Evolutionary conservation across 495 filamentous ascomycete genomes (phyloP).

Genomic region (Penicillium macrosclerotiorum): DNA sequence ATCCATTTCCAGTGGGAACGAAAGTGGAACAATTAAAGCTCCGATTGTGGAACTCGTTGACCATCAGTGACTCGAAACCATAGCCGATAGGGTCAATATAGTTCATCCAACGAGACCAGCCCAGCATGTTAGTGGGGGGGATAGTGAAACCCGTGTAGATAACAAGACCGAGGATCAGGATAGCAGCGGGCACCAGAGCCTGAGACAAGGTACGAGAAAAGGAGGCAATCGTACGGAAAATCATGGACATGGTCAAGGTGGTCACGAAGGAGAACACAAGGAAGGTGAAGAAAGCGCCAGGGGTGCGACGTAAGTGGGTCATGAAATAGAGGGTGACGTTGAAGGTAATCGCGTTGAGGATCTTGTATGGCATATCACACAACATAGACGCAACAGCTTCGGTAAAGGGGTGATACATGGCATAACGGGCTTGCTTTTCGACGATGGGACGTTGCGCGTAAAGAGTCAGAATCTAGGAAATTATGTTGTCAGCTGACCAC

Average conservation of each 20-base stretch:
- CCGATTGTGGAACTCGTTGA: slow-evolving; percentile 61
- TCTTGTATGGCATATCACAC: slow-evolving; percentile 60
- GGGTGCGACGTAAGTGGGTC: slow-evolving; percentile 48
- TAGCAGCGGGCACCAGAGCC: slow-evolving; percentile 51
- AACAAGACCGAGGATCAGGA: slow-evolving; percentile 51
- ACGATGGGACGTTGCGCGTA: slow-evolving; percentile 66
- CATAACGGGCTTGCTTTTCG: slow-evolving; percentile 65
- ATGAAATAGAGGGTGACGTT: slow-evolving; percentile 64
- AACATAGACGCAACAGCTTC: slow-evolving; percentile 62
- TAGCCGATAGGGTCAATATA: slow-evolving; percentile 51
- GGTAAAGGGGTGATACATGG: slow-evolving; percentile 65
- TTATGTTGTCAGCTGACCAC: too few species aligned
- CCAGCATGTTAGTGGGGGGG: slow-evolving; percentile 49
- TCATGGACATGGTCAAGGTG: slow-evolving; percentile 60
- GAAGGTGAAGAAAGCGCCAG: slow-evolving; percentile 60
- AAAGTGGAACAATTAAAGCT: slow-evolving; percentile 48
- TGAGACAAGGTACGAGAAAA: slow-evolving; percentile 52
- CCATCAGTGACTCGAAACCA: slow-evolving; percentile 50
- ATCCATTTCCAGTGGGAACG: slow-evolving; percentile 43
- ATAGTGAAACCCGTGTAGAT: slow-evolving; percentile 55
- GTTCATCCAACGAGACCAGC: slow-evolving; percentile 56
- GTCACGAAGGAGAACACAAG: slow-evolving; percentile 54
- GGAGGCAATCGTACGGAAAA: slow-evolving; percentile 53
- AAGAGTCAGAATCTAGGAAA: slow-evolving; percentile 58
- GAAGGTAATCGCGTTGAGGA: slow-evolving; percentile 50